Base-by-base conservation (phyloP, 495 filamentous ascomycete genomes). In the Penicillium bialowiezense region DNA sequence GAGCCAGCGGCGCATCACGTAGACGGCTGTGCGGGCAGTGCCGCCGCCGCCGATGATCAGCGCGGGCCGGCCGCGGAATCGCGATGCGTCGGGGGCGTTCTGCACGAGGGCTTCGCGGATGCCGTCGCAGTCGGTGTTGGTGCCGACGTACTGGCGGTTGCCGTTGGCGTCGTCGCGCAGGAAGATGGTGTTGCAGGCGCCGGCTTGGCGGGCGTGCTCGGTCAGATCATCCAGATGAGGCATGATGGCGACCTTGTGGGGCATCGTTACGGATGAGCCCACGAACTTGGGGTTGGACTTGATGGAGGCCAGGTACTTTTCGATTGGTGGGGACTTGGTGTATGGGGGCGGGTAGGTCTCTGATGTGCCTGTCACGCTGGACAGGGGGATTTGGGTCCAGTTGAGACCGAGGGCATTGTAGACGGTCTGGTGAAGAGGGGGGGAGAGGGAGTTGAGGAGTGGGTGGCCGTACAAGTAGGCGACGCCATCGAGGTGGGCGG, bases 121-220 rank as follows among this genome's bases (percentile, higher is more conserved):
- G 14, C 86, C 87, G 51, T 86, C 79, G 44, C 83, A 85, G 64
- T 90, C 86, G 17, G 87, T 89, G 72, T 90, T 89, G 33, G 86
- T 86, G 19, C 86, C 87, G 54, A 83, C 74, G 53, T 80, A 79
- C 24, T 70, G 52, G 28, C 67, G 67, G 1, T 67, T 62, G 32
- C 74, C 72, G 26, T 62, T 61, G 2, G 50, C 48, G 38, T 73
- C 71, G 32, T 67, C 63, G 26, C 78, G 73, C 26, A 83, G 56
- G 73, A 85, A 90, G 40, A 90, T 75, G 7, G 86, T 90, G 72
- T 90, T 89, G 67, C 80, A 80, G 48, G 86, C 85, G 41, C 86
- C 85, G 12, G 88, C 83, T 39, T 80, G 81, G 12, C 75, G 75
- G 41, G 75, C 85, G 61, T 88, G 83, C 21, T 81, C 76, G 10